Conservation (phyloP, 805 yeast genomes). For the Blastobotrys mokoenaii region DNA sequence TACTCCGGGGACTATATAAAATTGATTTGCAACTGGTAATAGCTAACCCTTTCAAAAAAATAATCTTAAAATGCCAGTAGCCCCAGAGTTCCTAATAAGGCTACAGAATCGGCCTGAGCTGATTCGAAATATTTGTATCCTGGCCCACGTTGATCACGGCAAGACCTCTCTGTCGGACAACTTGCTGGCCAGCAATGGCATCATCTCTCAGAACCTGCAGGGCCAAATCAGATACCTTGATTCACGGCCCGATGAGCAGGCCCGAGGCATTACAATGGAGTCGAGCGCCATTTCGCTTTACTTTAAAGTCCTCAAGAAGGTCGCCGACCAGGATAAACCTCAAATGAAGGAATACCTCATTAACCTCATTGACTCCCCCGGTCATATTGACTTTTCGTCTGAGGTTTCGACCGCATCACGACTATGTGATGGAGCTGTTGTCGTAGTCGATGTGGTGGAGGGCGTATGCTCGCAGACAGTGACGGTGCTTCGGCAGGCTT, state of each 20-base stretch:
- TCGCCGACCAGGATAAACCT: slow-evolving; percentile 16
- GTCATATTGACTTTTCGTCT: slow-evolving; percentile 95
- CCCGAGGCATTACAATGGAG: slow-evolving; percentile 96
- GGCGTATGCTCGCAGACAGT: slow-evolving; percentile 98
- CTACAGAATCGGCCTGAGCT: slow-evolving; percentile 62
- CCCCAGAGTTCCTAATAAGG: slow-evolving; percentile 53
- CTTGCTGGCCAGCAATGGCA: slow-evolving; percentile 88
- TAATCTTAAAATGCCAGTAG: slow-evolving; percentile 39
- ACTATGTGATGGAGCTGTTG: slow-evolving; percentile 93
- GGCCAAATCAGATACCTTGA: slow-evolving; percentile 92
- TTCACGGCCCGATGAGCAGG: slow-evolving; percentile 91
- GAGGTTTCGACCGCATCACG: slow-evolving; percentile 96
- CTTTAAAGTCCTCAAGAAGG: slow-evolving; percentile 53
- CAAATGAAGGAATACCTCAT: slow-evolving; percentile 67
- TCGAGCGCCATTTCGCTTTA: slow-evolving; percentile 91
- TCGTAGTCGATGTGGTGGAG: slow-evolving; percentile 92
- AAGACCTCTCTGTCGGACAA: slow-evolving; percentile 93
- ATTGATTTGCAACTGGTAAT: too few relatives aligned
- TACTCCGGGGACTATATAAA: too few relatives aligned
- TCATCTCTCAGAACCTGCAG: slow-evolving; percentile 88
- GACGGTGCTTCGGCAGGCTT: slow-evolving; percentile 87
- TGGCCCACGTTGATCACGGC: slow-evolving; percentile 99
- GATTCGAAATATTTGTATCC: slow-evolving; percentile 84
- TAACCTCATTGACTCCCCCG: slow-evolving; percentile 95
- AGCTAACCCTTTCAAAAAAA: too few relatives aligned